phyloP scores from a whole-genome alignment of 2,329 filamentous ascomycete species.

The Fusarium staphyleae region DNA sequence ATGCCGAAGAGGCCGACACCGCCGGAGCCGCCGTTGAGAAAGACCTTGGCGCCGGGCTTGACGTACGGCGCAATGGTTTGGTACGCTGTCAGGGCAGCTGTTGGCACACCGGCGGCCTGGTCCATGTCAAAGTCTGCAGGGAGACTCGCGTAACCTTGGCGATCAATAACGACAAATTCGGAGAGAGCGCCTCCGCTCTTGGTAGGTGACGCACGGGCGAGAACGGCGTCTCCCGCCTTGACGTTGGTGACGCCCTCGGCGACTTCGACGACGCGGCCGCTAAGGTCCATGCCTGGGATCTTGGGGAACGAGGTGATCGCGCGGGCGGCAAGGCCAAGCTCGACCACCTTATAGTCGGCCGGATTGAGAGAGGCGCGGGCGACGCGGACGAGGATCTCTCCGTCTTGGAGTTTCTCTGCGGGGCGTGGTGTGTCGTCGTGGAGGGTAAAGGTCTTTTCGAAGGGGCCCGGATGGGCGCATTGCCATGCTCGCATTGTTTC shows the following conservation, averaged over 20 bases:
- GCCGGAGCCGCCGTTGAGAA: constrained; percentile 71
- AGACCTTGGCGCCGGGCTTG: constrained; percentile 61
- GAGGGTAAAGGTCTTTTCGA: constrained; percentile 38
- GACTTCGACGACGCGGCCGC: constrained; percentile 54
- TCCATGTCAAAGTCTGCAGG: constrained; percentile 51
- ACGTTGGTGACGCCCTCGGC: constrained; percentile 42
- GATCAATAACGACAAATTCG: constrained; percentile 50
- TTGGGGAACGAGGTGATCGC: constrained; percentile 47
- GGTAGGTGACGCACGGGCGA: constrained; percentile 47
- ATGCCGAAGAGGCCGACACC: constrained; percentile 68
- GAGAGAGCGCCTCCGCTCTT: constrained; percentile 51
- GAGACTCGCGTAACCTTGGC: constrained; percentile 47
- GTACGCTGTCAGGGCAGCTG: constrained; percentile 58
- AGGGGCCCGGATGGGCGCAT: constrained; percentile 34
- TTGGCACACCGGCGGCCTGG: constrained; percentile 52
- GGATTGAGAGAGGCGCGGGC: constrained; percentile 55
- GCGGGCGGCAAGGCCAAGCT: constrained; percentile 49
- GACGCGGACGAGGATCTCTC: constrained; percentile 54
- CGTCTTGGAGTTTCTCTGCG: constrained; percentile 28
- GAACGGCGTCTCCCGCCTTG: constrained; percentile 52
- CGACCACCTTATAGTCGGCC: constrained; percentile 58
- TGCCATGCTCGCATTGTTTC: constrained; percentile 44
- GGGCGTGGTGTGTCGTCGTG: constrained; percentile 28
- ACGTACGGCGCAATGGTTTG: constrained; percentile 57
- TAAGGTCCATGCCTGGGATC: constrained; percentile 58